Base-by-base conservation (phyloP, 1,284 basidiomycete genomes). In the Meira miltonrushii region DNA sequence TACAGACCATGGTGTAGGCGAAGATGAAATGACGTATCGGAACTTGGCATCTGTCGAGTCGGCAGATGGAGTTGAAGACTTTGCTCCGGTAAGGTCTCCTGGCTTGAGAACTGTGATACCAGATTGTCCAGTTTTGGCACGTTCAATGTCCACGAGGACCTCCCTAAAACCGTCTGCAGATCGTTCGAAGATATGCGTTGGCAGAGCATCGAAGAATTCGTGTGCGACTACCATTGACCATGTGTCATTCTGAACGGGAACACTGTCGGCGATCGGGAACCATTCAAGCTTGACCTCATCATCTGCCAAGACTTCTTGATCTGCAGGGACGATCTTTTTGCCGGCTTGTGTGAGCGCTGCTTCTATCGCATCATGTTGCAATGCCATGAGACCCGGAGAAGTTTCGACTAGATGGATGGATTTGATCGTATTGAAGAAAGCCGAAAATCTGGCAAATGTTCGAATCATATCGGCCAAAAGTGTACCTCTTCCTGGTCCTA, bases 161-260 rank as follows among this genome's bases (percentile, higher is more conserved):
- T 97, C 94, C 57, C 88, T 84, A 86, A 91, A 96, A 1, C 90
- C 92, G 40, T 86, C 82, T 5, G 50, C 17, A 6, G 69, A 68
- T 15, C 50, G 23, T 23, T 95, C 87, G 49, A 98, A 82, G 37
- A 94, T 81, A 78, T 96, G 90, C 52, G 96, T 87, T 0, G 94
- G 94, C 52, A 99, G 82, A 0, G 94, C 94, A 74, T 98, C 95
- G 66, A 99, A 97, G 80, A 98, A 96, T 76, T 98, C 95, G 78
- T 98, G 94, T 0, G 94, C 95, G 7, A 96, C 81, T 19, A 95
- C 79, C 81, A 96, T 86, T 0, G 92, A 95, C 78, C 87, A 97
- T 43, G 60, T 53, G 2, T 56, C 72, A 78, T 71, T 54, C 79
- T 80, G 68, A 21, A 80, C 62, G 0, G 83, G 79, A 0, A 97